Evolutionary conservation across 768 basidiomycete species (phyloP), one percentile per base, ranked within the genome.

Genomic region (Lactarius tabidus): DNA sequence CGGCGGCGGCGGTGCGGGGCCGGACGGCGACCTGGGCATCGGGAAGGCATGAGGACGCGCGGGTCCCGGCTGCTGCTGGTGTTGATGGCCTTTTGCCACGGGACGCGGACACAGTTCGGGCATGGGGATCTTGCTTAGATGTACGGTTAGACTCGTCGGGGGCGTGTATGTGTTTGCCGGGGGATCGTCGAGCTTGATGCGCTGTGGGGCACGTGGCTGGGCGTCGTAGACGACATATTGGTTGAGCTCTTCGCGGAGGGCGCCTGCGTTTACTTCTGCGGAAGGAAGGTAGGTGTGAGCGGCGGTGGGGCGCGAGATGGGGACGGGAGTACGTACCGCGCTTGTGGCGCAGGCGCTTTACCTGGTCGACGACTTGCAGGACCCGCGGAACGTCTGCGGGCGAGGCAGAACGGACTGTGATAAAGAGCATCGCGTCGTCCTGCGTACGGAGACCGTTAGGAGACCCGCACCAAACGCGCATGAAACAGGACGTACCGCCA

Each of bases 61-160:
- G 93, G 81, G 72, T 93, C 92, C 0, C 90, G 91, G 84, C 93
- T 91, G 18, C 86, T 79, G 57, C 93, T 91, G 79, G 93, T 93
- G 79, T 90, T 91, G 45, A 10, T 51, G 60, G 15, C 71, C 43
- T 60, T 76, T 73, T 43, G 67, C 67, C 5, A 61, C 63, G 35
- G 78, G 71, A 65, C 80, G 82, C 3, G 89, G 89, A 70, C 83
- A 82, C 18, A 94, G 81, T 72, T 94, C 91, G 0, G 91, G 91
- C 85, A 94, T 93, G 17, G 87, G 79, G 56, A 94, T 91, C 79
- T 93, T 93, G 79, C 90, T 91, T 20, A 94, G 75, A 73, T 93
- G 91, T 1, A 93, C 80, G 0, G 80, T 81, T 0, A 94, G 79
- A 66, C 81, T 85, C 38, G 79, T 81, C 1, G 90, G 91, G 1